phyloP scores from a whole-genome alignment of 345 rosid genomes.

The Microthlaspi erraticum region DNA sequence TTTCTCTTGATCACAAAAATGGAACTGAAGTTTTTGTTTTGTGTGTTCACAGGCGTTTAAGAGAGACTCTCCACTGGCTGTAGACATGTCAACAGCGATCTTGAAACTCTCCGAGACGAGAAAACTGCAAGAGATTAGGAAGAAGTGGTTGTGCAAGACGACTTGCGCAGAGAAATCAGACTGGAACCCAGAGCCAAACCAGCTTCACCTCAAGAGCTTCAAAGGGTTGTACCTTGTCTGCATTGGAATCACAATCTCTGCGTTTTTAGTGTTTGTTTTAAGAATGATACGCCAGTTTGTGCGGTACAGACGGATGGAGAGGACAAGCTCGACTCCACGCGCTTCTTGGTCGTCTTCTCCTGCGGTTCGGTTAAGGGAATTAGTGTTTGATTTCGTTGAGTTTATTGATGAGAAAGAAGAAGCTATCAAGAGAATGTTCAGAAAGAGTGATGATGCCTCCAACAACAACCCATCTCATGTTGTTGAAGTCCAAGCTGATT shows the following conservation, averaged over 20 bases:
- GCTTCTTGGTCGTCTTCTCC: conserved; percentile 37
- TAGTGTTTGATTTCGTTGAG: conserved; percentile 58
- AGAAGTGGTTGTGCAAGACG: conserved; percentile 68
- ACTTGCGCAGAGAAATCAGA: conserved; percentile 52
- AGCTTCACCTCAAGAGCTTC: conserved; percentile 71
- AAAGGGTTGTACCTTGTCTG: conserved; percentile 81
- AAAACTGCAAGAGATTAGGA: conserved; percentile 61
- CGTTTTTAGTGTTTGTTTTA: conserved; percentile 55
- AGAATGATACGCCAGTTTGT: conserved; percentile 60
- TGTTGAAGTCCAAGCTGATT: conserved; percentile 31
- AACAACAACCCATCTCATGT: conserved; percentile 40
- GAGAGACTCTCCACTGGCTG: conserved; percentile 72
- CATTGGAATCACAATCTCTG: conserved; percentile 52
- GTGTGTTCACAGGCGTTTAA: conserved; percentile 63
- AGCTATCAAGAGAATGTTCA: conserved; percentile 68
- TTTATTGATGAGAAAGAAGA: conserved; percentile 89
- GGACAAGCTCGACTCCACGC: conserved; percentile 38
- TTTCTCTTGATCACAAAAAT: conserved; percentile 14
- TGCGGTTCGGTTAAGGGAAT: conserved; percentile 44
- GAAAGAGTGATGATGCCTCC: conserved; percentile 52
- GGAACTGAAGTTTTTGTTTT: neutral
- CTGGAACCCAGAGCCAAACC: conserved; percentile 49
- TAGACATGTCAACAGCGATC: conserved; percentile 87
- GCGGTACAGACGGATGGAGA: conserved; percentile 55
- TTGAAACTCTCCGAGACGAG: conserved; percentile 77